Conservation (phyloP, 225 moss, liverwort and hornwort species). For the Pseudoscleropodium purum region DNA sequence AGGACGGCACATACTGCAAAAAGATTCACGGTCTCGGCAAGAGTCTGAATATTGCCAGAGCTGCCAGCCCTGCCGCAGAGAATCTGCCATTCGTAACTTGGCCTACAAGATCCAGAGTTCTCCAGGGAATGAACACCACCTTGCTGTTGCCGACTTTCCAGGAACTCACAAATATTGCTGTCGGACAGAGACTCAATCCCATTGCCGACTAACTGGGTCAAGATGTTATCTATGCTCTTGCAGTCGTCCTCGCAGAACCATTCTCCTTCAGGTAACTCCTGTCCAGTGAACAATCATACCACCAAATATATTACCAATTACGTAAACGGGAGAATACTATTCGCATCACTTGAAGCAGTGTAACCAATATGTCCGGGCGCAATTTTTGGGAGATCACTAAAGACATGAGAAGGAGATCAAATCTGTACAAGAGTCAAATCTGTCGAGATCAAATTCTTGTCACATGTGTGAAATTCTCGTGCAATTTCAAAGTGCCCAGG, state of each 20-base stretch:
- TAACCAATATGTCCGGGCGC: not conserved
- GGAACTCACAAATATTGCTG: constrained; percentile 50
- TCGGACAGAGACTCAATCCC: constrained; percentile 66
- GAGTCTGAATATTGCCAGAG: constrained; percentile 51
- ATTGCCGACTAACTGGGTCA: constrained; percentile 65
- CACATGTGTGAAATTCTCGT: not conserved
- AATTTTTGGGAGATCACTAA: not conserved
- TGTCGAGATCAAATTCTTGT: not conserved
- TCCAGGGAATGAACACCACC: not conserved
- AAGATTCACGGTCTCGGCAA: constrained; percentile 62
- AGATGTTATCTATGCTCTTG: constrained; percentile 60
- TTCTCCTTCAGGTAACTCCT: constrained; percentile 86
- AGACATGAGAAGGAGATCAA: no score
- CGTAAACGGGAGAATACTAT: not conserved
- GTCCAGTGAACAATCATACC: not conserved
- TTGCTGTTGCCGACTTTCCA: constrained; percentile 36
- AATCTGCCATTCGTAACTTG: constrained; percentile 69
- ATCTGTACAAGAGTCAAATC: not conserved
- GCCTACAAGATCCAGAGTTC: constrained; percentile 11
- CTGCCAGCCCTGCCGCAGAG: constrained; percentile 77
- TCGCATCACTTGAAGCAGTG: not conserved
- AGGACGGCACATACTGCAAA: constrained; percentile 49
- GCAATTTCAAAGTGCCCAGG: not conserved
- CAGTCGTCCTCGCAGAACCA: constrained; percentile 91
- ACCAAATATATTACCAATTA: not conserved